Evolutionary conservation across 2,329 filamentous ascomycete species (phyloP).

Genomic region (Endoconidiophora laricicola): DNA sequence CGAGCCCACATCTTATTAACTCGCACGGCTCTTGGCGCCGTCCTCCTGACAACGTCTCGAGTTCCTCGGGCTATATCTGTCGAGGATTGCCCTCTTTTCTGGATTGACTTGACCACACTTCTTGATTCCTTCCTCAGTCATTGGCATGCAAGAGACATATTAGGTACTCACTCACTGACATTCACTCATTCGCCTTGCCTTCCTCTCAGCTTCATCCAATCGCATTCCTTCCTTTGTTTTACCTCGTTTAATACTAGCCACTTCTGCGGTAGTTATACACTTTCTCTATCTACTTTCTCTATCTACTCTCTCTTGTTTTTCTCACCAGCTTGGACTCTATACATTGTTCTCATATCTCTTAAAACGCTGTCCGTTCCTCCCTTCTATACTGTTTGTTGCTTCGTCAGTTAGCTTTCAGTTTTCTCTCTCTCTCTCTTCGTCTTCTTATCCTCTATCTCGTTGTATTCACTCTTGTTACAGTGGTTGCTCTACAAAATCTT

Average conservation of each 20-base stretch:
- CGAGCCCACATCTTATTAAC: background rate
- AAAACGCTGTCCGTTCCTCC: too few relatives aligned
- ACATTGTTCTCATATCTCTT: too few relatives aligned
- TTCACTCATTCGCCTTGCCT: constrained; percentile 7
- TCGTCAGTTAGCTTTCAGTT: background rate
- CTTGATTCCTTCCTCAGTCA: constrained; percentile 6
- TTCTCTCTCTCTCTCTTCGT: background rate
- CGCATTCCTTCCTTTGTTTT: constrained; percentile 5
- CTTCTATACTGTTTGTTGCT: too few relatives aligned
- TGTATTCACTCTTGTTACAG: background rate
- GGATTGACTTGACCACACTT: background rate
- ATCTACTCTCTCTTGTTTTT: background rate
- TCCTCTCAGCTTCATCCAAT: constrained; percentile 1
- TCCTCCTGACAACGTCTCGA: background rate
- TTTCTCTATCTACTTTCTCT: background rate
- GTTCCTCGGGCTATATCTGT: constrained; percentile 6
- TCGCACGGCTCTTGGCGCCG: background rate
- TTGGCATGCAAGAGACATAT: constrained; percentile 7
- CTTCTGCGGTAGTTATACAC: too few relatives aligned
- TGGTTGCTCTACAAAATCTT: constrained; percentile 2
- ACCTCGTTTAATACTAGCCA: background rate
- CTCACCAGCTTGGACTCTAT: background rate
- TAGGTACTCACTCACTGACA: constrained; percentile 5
- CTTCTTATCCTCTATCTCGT: background rate
- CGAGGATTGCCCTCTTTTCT: constrained; percentile 3